phyloP scores from a whole-genome alignment of 257 asterid genomes.

The Plantago elongata region DNA sequence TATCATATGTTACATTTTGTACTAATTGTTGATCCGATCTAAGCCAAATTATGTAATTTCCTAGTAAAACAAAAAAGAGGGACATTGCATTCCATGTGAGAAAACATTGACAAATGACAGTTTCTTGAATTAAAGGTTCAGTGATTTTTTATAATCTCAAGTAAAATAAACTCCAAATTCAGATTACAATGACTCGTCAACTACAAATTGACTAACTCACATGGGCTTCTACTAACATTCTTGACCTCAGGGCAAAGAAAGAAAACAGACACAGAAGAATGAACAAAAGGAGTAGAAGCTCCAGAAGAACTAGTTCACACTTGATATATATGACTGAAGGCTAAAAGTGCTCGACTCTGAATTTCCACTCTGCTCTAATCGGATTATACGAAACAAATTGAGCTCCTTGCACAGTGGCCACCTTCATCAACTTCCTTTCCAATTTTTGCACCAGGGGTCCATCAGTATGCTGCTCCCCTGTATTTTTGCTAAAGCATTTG shows the following conservation, averaged over 20 bases:
- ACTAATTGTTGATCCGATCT: too few species aligned
- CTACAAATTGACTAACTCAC: too few species aligned
- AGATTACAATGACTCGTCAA: too few species aligned
- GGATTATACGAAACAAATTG: constrained; percentile 64
- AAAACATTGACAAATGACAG: neutral
- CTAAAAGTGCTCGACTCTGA: constrained; percentile 57
- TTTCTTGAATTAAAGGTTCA: neutral
- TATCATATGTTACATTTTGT: too few species aligned
- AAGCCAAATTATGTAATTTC: too few species aligned
- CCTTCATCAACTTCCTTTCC: constrained; percentile 47
- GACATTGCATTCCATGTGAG: too few species aligned
- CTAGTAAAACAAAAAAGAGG: too few species aligned
- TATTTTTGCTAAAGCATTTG: constrained; percentile 52
- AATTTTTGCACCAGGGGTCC: constrained; percentile 47
- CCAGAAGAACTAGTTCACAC: neutral
- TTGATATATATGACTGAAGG: neutral
- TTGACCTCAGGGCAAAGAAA: neutral
- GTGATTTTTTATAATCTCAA: constrained; percentile 1
- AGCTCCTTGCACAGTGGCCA: constrained; percentile 51
- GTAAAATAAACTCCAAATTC: neutral
- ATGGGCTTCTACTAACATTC: neutral
- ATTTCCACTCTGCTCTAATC: constrained; percentile 61
- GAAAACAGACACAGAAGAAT: neutral
- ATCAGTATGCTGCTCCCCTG: constrained; percentile 42
- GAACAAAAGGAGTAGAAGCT: neutral